Base-by-base conservation (phyloP, 129 eudicot species). In the Apium graveolens region DNA sequence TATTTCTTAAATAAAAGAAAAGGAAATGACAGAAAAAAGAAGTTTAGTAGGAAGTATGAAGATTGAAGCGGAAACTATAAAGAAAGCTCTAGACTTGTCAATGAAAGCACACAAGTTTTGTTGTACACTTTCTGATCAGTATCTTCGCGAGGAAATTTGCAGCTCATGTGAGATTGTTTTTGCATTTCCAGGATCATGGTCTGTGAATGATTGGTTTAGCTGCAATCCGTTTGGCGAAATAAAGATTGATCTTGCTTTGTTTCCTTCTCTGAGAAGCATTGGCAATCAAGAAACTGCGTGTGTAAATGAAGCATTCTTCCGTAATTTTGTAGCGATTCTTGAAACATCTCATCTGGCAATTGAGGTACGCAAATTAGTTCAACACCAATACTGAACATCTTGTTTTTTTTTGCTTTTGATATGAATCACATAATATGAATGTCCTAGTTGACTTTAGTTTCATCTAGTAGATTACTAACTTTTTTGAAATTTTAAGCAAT, bases 131-230 rank as follows among this genome's bases (percentile, higher is more conserved):
- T 35, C 44, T 62, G 86, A 78, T 83, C 87, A 73, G 1, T 88
- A 86, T 45, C 7, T 86, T 44, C 62, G 71, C 29, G 79, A 86
- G 38, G 82, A 78, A 60, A 57, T 16, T 17, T 20, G 73, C 13
- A 71, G 85, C 37, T 74, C 89, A 2, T 27, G 79, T 3, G 88
- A 82, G n/a, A 80, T 68, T 11, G 44, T 89, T 17, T 89, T 93
- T 34, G 97, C 91, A 66, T 93, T 93, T 57, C 71, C 85, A 37
- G 94, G 98, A 76, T 82, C 91, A 26, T 91, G 94, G 97, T 79
- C 84, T 42, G 81, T 60, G 43, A 74, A 82, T 39, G 88, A 87
- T 35, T 91, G 90, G 85, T 90, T 62, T 80, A 66, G 73, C 70
- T 73, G 75, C 35, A 74, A 79, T 70, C 89, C 95, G 37, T 91